Conservation (phyloP, 2,329 filamentous ascomycete species). For the Xylariales sp. region DNA sequence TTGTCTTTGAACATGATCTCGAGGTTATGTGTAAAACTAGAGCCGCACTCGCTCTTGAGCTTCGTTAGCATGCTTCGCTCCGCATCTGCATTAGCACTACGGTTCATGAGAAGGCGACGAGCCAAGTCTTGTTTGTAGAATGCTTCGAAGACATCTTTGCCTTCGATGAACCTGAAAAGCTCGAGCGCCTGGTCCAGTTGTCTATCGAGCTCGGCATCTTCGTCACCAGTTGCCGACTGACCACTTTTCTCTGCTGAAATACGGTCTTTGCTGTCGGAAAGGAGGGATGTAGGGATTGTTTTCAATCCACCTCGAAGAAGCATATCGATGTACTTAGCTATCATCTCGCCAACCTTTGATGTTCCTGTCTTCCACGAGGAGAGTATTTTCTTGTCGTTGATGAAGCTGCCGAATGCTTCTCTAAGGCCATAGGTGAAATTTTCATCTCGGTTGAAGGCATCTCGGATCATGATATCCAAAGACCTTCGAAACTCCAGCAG, state of each 20-base stretch:
- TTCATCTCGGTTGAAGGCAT: slow-evolving; percentile 75
- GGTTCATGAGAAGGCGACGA: slow-evolving; percentile 80
- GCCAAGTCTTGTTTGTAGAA: slow-evolving; percentile 99
- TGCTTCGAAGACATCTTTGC: slow-evolving; percentile 95
- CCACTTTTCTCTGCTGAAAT: slow-evolving; percentile 56
- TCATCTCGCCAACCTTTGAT: slow-evolving; percentile 96
- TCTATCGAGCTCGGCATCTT: slow-evolving; percentile 86
- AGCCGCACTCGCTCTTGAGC: slow-evolving; percentile 88
- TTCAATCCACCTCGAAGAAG: slow-evolving; percentile 85
- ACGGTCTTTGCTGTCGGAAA: slow-evolving; percentile 57
- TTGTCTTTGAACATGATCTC: slow-evolving; percentile 99
- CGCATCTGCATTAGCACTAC: slow-evolving; percentile 90
- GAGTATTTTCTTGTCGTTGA: slow-evolving; percentile 79
- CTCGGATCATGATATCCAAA: slow-evolving; percentile 71
- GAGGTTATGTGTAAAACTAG: slow-evolving; percentile 91
- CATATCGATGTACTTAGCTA: slow-evolving; percentile 92
- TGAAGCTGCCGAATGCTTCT: slow-evolving; percentile 83
- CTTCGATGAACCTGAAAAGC: slow-evolving; percentile 93
- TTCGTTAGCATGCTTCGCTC: slow-evolving; percentile 94
- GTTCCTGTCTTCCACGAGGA: slow-evolving; percentile 76
- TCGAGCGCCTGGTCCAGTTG: slow-evolving; percentile 92
- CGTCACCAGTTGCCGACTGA: slow-evolving; percentile 68
- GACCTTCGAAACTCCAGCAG: slow-evolving; percentile 76
- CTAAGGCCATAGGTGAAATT: slow-evolving; percentile 73
- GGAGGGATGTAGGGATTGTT: slow-evolving; percentile 66